Evolutionary conservation across 768 basidiomycete genomes (phyloP), one percentile per base, ranked within the genome.

Genomic region (Lactarius sp.): DNA sequence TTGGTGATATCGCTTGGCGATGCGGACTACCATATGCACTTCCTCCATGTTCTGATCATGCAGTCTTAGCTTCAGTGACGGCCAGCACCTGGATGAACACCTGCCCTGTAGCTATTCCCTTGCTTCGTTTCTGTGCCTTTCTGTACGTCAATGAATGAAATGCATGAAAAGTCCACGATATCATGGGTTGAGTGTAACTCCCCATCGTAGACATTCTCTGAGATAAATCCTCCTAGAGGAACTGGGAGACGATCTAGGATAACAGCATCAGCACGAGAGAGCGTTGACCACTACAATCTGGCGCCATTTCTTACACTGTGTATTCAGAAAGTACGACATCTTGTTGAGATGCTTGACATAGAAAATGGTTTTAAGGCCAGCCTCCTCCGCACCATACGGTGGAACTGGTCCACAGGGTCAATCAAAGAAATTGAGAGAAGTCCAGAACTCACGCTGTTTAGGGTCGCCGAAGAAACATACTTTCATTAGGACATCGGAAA

Each of bases 391-490:
- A 3, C 82, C 82, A 70, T 75, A 81, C 0, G 83, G 83, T 3
- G 83, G 80, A 4, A 84, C 83, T 85, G 27, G 27, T 27, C 27
- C 27, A 27, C 27, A 27, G 27, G 27, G 27, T 27, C 27, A 27
- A 27, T 27, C 3, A 27, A 27, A 27, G 27, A 27, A 27, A 27
- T 27, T 27, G 27, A 27, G 27, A 27, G 27, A 27, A 27, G 27
- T 27, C 27, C 27, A 27, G 27, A 6, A 62, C 79, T 52, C 70
- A 81, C 83, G 72, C 72, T 84, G 83, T 50, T 78, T 76, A 0
- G 81, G 81, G 70, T 84, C 83, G 0, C 83, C 82, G 53, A 83
- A 81, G 67, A 80, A 81, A 63, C 79, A 82, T 22, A 81, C 71
- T 64, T 81, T 81, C 52, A 74, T 68, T 22, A 83, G 69, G 0